phyloP scores from a whole-genome alignment of 495 filamentous ascomycete genomes.

The Xylaria grammica region DNA sequence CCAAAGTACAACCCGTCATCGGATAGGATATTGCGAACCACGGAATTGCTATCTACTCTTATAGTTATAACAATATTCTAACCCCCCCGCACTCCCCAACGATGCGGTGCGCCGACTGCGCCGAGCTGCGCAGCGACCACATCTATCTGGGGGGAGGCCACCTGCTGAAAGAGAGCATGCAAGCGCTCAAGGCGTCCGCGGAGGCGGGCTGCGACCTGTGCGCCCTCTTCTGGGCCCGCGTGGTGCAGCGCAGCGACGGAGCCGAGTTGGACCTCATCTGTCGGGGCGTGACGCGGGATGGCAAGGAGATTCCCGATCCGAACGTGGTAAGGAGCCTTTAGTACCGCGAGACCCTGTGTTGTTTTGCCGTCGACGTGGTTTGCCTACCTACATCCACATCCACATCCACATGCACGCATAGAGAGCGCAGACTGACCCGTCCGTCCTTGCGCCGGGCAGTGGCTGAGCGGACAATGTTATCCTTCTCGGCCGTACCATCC shows the following conservation, averaged over 20 bases:
- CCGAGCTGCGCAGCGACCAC: background rate
- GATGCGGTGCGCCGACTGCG: slow-evolving; percentile 9
- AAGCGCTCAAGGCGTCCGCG: background rate
- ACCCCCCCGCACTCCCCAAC: too few species aligned
- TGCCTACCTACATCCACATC: background rate
- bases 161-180: background rate
- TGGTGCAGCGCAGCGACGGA: background rate
- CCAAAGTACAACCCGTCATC: too few species aligned
- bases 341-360: background rate
- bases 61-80: background rate
- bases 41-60: background rate
- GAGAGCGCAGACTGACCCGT: too few species aligned
- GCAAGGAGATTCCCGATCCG: background rate
- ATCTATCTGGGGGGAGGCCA: background rate
- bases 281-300: background rate
- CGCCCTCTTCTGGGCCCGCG: background rate
- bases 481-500: background rate
- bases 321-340: background rate
- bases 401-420: too few species aligned
- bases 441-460: too few species aligned
- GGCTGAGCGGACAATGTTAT: background rate
- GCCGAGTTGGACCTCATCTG: background rate
- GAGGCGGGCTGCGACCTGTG: slow-evolving; percentile 10
- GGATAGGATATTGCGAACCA: background rate
- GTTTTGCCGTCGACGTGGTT: background rate